These are phyloP conservation scores for Ammopiptanthus mongolicus DNA, from an alignment of 306 rosid genomes.

Conservation along the genomic window DNA sequence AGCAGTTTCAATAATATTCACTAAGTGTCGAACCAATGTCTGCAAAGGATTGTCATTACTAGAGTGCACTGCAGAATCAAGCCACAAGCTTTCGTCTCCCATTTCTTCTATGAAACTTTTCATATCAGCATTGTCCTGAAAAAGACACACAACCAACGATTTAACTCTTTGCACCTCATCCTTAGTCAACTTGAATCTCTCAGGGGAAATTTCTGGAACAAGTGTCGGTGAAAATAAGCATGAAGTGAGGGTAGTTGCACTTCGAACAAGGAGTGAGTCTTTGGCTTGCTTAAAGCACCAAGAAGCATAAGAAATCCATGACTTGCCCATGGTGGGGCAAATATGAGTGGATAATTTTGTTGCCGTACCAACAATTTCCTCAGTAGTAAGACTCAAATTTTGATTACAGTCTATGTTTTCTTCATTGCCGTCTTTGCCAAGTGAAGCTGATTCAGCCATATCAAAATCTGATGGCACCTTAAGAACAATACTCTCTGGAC, in stretches of 20 bases:
- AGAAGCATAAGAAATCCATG: constrained; percentile 94
- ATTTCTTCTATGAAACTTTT: constrained; percentile 39
- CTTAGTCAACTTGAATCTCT: constrained; percentile 70
- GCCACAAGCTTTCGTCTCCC: constrained; percentile 34
- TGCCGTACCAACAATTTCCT: constrained; percentile 79
- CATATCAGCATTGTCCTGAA: constrained; percentile 42
- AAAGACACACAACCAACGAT: constrained; percentile 44
- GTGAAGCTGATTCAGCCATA: constrained; percentile 33
- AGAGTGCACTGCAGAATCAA: constrained; percentile 41
- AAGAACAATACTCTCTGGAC: constrained; percentile 44
- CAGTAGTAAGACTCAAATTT: constrained; percentile 43
- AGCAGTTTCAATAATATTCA: constrained; percentile 69
- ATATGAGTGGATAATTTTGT: constrained; percentile 69
- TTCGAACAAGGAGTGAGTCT: constrained; percentile 49
- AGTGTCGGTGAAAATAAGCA: constrained; percentile 65
- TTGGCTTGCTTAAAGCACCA: constrained; percentile 92
- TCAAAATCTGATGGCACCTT: constrained; percentile 57
- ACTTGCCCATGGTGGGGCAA: constrained; percentile 87
- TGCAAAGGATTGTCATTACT: constrained; percentile 36
- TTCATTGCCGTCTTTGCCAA: constrained; percentile 28
- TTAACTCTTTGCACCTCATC: constrained; percentile 58
- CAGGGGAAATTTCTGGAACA: constrained; percentile 55
- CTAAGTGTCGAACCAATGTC: constrained; percentile 44
- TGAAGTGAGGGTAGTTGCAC: constrained; percentile 44
- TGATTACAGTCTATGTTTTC: constrained; percentile 29